A percentile compares a stretch with the other conserved stretches of the same genome.
Evolutionary conservation across 2,329 filamentous ascomycete species (phyloP).

Genomic region (Penicillium sp.): DNA sequence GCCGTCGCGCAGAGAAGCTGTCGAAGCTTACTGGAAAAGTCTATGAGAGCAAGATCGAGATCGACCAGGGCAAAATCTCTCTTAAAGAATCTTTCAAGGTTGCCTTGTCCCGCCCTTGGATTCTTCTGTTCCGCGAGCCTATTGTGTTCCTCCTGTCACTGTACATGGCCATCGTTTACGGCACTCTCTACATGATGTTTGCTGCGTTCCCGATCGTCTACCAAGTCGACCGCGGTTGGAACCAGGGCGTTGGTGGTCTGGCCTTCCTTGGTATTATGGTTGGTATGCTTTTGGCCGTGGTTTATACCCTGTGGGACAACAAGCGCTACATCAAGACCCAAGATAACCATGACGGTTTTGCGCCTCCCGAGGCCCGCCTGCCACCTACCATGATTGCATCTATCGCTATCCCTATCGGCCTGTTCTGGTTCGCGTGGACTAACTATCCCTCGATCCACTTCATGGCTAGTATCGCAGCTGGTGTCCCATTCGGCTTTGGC

Average conservation of each 20-base stretch:
- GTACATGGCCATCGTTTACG: slow-evolving; percentile 37
- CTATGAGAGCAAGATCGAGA: slow-evolving; percentile 31
- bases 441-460: slow-evolving; percentile 32
- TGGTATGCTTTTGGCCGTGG: slow-evolving; percentile 32
- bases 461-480: slow-evolving; percentile 29
- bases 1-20: slow-evolving; percentile 30
- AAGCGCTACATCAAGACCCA: slow-evolving; percentile 28
- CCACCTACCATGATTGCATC: slow-evolving; percentile 32
- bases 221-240: slow-evolving; percentile 33
- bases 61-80: slow-evolving; percentile 28
- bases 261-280: slow-evolving; percentile 38
- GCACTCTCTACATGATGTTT: slow-evolving; percentile 37
- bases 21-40: slow-evolving; percentile 30
- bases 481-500: slow-evolving; percentile 31
- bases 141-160: slow-evolving; percentile 36
- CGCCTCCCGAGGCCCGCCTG: slow-evolving; percentile 34
- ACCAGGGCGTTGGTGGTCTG: slow-evolving; percentile 31
- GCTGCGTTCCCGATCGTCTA: slow-evolving; percentile 37
- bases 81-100: slow-evolving; percentile 28
- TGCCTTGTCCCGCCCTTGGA: slow-evolving; percentile 34
- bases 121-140: slow-evolving; percentile 35
- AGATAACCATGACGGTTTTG: slow-evolving; percentile 24
- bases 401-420: slow-evolving; percentile 29
- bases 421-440: slow-evolving; percentile 41
- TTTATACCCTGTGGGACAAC: slow-evolving; percentile 30